Conservation (phyloP, 139 green algal species). For the Pseudopediastrum boryanum region DNA sequence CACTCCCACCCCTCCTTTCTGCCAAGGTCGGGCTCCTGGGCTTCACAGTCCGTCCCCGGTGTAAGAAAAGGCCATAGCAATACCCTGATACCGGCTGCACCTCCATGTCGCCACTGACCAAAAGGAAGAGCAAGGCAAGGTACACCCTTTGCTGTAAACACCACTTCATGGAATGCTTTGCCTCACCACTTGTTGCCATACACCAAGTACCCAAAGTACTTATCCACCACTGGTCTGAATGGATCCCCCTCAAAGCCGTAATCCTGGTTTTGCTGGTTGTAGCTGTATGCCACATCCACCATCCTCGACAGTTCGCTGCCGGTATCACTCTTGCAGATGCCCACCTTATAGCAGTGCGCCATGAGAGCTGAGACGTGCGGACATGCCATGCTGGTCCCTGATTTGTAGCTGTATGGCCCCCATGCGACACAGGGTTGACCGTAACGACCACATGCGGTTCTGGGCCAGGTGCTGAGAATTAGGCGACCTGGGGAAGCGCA, state of each 20-base stretch:
- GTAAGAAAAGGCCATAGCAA: too few relatives aligned
- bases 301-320: slow-evolving; percentile 21
- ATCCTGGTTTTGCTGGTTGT: neutral
- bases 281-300: neutral
- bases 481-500: slow-evolving; percentile 8
- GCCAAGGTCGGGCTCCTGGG: too few relatives aligned
- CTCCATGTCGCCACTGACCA: too few relatives aligned
- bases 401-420: slow-evolving; percentile 27
- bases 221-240: neutral
- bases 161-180: too few relatives aligned
- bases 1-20: too few relatives aligned
- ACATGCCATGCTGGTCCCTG: slow-evolving; percentile 29
- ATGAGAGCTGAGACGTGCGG: slow-evolving; percentile 21
- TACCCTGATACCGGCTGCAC: too few relatives aligned
- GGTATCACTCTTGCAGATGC: slow-evolving; percentile 16
- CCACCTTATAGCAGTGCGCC: slow-evolving; percentile 30
- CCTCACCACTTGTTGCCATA: slow-evolving; percentile 39
- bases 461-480: slow-evolving; percentile 26
- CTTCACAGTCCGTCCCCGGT: too few relatives aligned
- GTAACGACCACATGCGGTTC: slow-evolving; percentile 26
- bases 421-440: slow-evolving; percentile 32
- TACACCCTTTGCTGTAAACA: too few relatives aligned
- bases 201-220: slow-evolving; percentile 36
- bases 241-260: slow-evolving; percentile 34
- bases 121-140: too few relatives aligned